Evolutionary conservation across 1,284 basidiomycete genomes (phyloP).

Genomic region (Ganoderma leucocontextum): DNA sequence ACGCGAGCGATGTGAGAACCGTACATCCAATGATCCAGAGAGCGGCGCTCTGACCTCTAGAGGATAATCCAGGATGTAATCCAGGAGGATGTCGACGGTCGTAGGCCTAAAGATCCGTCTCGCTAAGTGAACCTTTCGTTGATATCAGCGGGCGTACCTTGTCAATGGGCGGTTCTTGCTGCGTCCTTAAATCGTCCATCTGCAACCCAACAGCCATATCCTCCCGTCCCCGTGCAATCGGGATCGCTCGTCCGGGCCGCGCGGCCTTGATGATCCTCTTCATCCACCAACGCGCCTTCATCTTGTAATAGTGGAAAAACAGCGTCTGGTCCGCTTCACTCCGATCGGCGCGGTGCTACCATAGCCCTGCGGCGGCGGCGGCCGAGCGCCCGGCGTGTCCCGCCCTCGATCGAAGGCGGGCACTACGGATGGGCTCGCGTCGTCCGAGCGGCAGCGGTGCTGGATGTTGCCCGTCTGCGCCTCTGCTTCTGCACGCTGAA

Average conservation of each 20-base stretch:
- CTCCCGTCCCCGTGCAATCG: conserved; percentile 8
- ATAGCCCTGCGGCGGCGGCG: no score
- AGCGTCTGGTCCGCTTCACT: conserved; percentile 27
- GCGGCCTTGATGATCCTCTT: conserved; percentile 26
- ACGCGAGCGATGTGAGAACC: not conserved
- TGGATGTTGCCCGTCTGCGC: conserved; percentile 1
- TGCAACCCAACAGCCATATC: not conserved
- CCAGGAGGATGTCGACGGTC: conserved; percentile 32
- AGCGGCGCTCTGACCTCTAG: conserved; percentile 22
- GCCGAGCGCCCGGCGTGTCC: not conserved
- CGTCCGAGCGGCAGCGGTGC: not conserved
- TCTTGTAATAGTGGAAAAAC: conserved; percentile 38
- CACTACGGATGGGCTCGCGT: not conserved
- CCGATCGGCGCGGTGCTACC: not conserved
- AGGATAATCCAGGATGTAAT: conserved; percentile 31
- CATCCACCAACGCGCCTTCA: conserved; percentile 30
- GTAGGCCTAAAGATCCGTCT: conserved; percentile 18
- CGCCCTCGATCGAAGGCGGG: not conserved
- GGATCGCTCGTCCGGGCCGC: conserved; percentile 20
- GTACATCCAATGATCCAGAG: not conserved
- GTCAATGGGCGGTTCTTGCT: conserved; percentile 20
- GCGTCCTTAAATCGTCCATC: conserved; percentile 9
- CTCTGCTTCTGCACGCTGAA: conserved; percentile 1
- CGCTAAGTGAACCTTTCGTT: not conserved
- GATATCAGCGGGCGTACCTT: conserved; percentile 5